Percentiles rank a stretch among this genome's conserved stretches.
These are phyloP conservation scores for Monosporascus sp. DNA, from an alignment of 2,329 filamentous ascomycete species.

Conservation along the genomic window DNA sequence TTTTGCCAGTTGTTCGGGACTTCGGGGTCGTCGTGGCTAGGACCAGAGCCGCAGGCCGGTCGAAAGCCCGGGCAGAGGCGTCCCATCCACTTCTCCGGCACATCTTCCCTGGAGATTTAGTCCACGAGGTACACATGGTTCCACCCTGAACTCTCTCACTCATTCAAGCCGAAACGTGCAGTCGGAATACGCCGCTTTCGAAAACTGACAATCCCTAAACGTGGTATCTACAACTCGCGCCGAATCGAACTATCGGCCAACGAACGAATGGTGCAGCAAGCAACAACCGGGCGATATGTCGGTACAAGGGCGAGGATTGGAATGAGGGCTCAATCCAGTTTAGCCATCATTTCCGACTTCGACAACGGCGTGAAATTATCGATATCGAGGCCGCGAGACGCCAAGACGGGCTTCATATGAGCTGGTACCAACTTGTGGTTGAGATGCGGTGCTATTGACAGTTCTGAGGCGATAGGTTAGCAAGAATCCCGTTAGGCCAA, in stretches of 20 bases:
- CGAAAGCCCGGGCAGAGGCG: background rate
- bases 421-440: slow-evolving; percentile 84
- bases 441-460: slow-evolving; percentile 87
- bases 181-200: background rate
- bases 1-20: slow-evolving; percentile 11
- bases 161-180: background rate
- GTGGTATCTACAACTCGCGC: slow-evolving; percentile 18
- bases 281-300: slow-evolving; percentile 27
- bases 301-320: slow-evolving; percentile 20
- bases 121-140: background rate
- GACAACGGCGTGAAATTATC: slow-evolving; percentile 88
- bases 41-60: background rate
- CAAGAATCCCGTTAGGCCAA: slow-evolving; percentile 4
- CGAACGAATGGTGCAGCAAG: slow-evolving; percentile 25
- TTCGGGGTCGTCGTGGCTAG: background rate
- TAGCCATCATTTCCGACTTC: slow-evolving; percentile 96
- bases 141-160: background rate
- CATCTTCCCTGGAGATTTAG: background rate
- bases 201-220: slow-evolving; percentile 2
- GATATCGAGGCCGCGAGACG: slow-evolving; percentile 78
- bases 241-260: slow-evolving; percentile 21
- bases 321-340: slow-evolving; percentile 71
- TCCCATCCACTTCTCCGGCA: background rate
- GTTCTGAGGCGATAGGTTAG: slow-evolving; percentile 53
- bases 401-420: slow-evolving; percentile 71